Base-by-base conservation (phyloP, 2,329 filamentous ascomycete genomes). In the Aspergillus novoparasiticus region DNA sequence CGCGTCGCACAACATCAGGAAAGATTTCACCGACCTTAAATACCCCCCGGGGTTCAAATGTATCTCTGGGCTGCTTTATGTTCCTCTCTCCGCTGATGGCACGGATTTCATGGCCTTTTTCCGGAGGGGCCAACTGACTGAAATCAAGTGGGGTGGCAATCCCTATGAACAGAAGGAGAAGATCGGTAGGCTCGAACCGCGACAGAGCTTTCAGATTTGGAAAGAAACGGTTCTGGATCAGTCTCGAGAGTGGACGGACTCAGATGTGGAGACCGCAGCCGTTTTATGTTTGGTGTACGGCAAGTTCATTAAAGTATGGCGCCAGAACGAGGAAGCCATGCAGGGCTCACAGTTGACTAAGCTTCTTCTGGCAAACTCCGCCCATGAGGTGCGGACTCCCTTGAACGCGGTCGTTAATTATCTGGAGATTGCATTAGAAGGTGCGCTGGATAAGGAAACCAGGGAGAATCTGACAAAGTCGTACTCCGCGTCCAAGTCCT, bases 321-420 rank as follows among this genome's bases (percentile, higher is more conserved):
- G 92, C 61, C 92, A 96, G 73, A 96, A 96, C 68, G 93, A 97
- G 75, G 90, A 89, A 1, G 91, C 91, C 0, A 74, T 96, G 63
- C 90, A 96, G 70, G 94, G 83, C 73, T 96, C 90, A 68, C 90
- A 94, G 64, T 82, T 97, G 2, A 96, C 92, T 0, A 84, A 87
- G 54, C 78, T 97, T 4, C 79, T 97, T 1, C 82, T 97, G 26
- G 91, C 93, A 5, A 96, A 97, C 68, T 96, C 93, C 0, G 93
- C 93, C 0, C 94, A 97, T 67, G 93, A 97, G 80, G 92, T 97
- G 10, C 89, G 94, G 57, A 97, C 93, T 0, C 93, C 93, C 0
- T 80, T 97, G 2, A 97, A 97, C 72, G 93, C 93, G 19, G 96
- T 97, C 71, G 96, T 97, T 77, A 97, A 97, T 70, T 97, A 96